These are phyloP conservation scores for Peribolospora baueri DNA, from an alignment of 768 basidiomycete species.

Conservation along the genomic window DNA sequence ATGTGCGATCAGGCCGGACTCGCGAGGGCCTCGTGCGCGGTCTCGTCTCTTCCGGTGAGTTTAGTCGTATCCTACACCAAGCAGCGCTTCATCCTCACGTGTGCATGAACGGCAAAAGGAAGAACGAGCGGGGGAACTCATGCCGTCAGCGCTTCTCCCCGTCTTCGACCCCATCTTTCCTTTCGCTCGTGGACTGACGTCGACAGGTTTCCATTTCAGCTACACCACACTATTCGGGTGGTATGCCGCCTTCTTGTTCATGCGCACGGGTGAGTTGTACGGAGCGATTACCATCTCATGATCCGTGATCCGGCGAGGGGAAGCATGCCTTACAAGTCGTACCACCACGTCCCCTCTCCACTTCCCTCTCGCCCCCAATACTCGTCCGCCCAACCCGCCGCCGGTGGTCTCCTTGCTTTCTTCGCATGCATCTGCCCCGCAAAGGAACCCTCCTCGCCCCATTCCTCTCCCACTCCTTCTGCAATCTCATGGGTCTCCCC, in stretches of 20 bases:
- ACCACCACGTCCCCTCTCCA: background rate
- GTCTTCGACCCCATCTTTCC: background rate
- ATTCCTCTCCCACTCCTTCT: constrained; percentile 60
- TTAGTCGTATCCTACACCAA: background rate
- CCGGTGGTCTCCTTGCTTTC: background rate
- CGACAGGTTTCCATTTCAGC: constrained; percentile 52
- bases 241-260: constrained; percentile 60
- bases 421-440: background rate
- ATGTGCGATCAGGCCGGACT: constrained; percentile 46
- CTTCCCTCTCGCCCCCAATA: background rate
- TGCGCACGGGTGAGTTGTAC: constrained; percentile 36
- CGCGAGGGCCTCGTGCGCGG: constrained; percentile 39
- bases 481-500: constrained; percentile 85
- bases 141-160: background rate
- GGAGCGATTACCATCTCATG: background rate
- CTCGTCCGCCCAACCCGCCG: background rate
- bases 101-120: too few relatives aligned
- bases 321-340: too few relatives aligned
- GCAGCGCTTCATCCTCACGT: background rate
- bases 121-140: too few relatives aligned
- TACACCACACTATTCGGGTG: constrained; percentile 90
- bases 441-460: constrained; percentile 44
- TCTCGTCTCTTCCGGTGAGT: constrained; percentile 6
- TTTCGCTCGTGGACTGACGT: background rate
- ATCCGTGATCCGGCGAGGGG: background rate